phyloP scores from a whole-genome alignment of 1,284 basidiomycete species.

The Marasmius sp. region DNA sequence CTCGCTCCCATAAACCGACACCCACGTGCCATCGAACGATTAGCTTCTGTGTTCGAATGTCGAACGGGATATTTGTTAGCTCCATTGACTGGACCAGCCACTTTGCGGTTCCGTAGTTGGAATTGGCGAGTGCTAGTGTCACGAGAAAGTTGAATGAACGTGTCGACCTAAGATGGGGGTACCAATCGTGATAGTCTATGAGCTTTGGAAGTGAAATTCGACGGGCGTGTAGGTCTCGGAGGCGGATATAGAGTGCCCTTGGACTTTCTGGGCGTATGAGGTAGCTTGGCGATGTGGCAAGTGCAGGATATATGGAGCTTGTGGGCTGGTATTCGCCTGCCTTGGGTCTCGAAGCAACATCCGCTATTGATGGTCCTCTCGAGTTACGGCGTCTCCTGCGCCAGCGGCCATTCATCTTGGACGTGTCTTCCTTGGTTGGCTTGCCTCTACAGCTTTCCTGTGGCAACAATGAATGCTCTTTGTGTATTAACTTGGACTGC shows the following conservation, averaged over 20 bases:
- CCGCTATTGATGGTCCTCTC: not conserved
- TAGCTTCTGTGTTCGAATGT: slow-evolving; percentile 48
- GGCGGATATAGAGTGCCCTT: slow-evolving; percentile 42
- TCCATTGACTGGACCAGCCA: slow-evolving; percentile 44
- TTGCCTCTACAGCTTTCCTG: too few relatives aligned
- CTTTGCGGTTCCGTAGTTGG: slow-evolving; percentile 38
- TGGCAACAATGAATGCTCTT: too few relatives aligned
- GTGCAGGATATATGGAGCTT: not conserved
- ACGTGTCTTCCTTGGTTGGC: not conserved
- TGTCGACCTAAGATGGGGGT: slow-evolving; percentile 42
- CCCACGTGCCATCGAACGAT: slow-evolving; percentile 48
- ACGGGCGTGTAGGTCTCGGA: slow-evolving; percentile 37
- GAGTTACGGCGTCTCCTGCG: not conserved
- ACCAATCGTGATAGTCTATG: slow-evolving; percentile 51
- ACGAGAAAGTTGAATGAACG: slow-evolving; percentile 57
- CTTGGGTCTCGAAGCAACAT: not conserved
- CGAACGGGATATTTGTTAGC: slow-evolving; percentile 31
- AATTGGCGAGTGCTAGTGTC: slow-evolving; percentile 41
- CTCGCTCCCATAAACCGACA: slow-evolving; percentile 47
- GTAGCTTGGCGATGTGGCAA: not conserved
- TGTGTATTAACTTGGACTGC: too few relatives aligned
- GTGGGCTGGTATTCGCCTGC: not conserved
- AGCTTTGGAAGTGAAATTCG: slow-evolving; percentile 29
- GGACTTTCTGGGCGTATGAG: slow-evolving; percentile 13
- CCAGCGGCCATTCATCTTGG: not conserved